Conservation (phyloP, 768 basidiomycete genomes). For the Boletus fagicola region DNA sequence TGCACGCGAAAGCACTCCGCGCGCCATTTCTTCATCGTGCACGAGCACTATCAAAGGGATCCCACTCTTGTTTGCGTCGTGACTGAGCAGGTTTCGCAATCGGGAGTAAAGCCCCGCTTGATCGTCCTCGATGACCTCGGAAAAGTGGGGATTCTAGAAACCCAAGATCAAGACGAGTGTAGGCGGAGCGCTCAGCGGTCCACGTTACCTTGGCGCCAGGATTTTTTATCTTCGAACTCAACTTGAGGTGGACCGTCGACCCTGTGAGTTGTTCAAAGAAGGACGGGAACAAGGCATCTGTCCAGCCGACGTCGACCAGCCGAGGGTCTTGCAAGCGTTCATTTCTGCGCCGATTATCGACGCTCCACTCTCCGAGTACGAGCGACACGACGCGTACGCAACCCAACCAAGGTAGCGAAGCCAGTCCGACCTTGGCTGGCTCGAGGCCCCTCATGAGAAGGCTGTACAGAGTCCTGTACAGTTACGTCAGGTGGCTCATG, state of each 20-base stretch:
- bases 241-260: conserved; percentile 19
- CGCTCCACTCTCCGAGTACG: conserved; percentile 34
- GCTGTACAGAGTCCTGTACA: conserved; percentile 33
- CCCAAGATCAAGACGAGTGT: background rate
- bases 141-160: conserved; percentile 17
- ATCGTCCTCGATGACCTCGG: conserved; percentile 16
- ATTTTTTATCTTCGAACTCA: conserved; percentile 14
- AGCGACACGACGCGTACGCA: conserved; percentile 37
- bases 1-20: conserved; percentile 39
- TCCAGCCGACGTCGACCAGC: conserved; percentile 42
- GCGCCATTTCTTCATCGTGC: conserved; percentile 40
- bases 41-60: conserved; percentile 48
- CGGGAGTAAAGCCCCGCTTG: conserved; percentile 12
- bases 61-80: conserved; percentile 17
- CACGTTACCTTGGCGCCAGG: conserved; percentile 16
- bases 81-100: conserved; percentile 21
- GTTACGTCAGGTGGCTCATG: background rate
- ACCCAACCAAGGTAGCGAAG: conserved; percentile 32
- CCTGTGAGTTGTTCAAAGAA: conserved; percentile 22
- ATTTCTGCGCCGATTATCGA: conserved; percentile 32
- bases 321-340: conserved; percentile 34
- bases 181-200: background rate
- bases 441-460: conserved; percentile 25
- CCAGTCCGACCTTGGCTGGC: conserved; percentile 34
- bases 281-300: conserved; percentile 35